A percentile compares a stretch with the other conserved stretches of the same genome.
phyloP scores from a whole-genome alignment of 1,284 basidiomycete genomes.

The Naganishia cerealis region DNA sequence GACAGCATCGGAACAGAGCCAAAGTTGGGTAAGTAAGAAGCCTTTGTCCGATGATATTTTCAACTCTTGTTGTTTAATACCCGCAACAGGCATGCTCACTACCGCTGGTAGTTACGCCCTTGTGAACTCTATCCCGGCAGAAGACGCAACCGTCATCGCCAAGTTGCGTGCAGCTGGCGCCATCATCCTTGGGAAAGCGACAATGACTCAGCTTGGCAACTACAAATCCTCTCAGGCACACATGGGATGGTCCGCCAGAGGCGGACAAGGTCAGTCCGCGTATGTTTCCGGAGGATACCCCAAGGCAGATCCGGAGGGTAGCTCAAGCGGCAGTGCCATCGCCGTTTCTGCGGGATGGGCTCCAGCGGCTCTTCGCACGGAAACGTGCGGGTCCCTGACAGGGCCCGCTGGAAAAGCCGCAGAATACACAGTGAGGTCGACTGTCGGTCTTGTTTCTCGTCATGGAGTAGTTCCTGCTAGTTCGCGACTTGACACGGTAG shows the following conservation, averaged over 20 bases:
- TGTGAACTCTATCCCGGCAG: background rate
- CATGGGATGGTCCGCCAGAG: conserved; percentile 36
- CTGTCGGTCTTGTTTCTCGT: conserved; percentile 5
- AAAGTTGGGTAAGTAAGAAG: background rate
- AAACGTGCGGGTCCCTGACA: conserved; percentile 39
- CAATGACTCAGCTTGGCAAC: conserved; percentile 40
- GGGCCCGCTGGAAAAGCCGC: conserved; percentile 37
- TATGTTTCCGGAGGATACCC: conserved; percentile 12
- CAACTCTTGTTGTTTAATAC: too few relatives aligned
- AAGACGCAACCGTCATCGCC: conserved; percentile 28
- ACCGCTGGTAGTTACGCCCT: conserved; percentile 18
- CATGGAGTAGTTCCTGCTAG: conserved; percentile 1
- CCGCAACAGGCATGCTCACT: conserved; percentile 20
- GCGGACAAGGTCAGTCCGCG: conserved; percentile 6
- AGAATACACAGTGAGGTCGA: background rate
- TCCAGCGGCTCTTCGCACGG: conserved; percentile 37
- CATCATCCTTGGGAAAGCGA: conserved; percentile 46
- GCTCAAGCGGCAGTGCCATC: conserved; percentile 37
- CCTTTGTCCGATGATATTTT: background rate
- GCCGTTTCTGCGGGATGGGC: conserved; percentile 40
- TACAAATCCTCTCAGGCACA: conserved; percentile 28
- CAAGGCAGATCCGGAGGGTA: background rate
- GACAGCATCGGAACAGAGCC: conserved; percentile 16
- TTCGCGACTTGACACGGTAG: conserved; percentile 11
- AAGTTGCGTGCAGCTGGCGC: conserved; percentile 38